A percentile compares a stretch with the other conserved stretches of the same genome.
Conservation (phyloP, 148 eudicot genomes). For the Linanthus parryae region DNA sequence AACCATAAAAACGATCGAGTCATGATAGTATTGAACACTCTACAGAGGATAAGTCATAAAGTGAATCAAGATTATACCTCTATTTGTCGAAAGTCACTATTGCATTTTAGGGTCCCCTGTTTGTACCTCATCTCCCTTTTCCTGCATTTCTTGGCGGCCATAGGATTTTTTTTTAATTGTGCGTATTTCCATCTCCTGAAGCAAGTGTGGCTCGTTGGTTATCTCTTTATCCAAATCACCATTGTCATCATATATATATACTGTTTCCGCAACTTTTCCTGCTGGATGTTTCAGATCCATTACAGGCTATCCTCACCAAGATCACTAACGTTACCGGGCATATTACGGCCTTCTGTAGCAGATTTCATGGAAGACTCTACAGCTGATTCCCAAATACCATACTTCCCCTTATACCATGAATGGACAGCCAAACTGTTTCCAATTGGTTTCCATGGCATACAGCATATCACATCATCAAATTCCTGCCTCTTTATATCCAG, state of each 20-base stretch:
- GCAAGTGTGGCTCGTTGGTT: conserved; percentile 28
- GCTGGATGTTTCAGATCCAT: conserved; percentile 52
- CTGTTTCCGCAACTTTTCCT: conserved; percentile 73
- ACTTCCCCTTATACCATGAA: conserved; percentile 90
- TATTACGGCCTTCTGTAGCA: conserved; percentile 76
- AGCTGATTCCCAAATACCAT: conserved; percentile 90
- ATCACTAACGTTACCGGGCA: conserved; percentile 73
- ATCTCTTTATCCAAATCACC: conserved; percentile 43
- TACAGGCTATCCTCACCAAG: conserved; percentile 65
- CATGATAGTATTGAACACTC: not conserved
- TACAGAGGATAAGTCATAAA: too few species aligned
- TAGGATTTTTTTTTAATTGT: conserved; percentile 47
- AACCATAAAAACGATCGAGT: too few species aligned
- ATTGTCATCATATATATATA: conserved; percentile 37
- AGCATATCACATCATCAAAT: conserved; percentile 72
- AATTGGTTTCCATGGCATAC: conserved; percentile 90
- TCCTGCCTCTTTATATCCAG: conserved; percentile 87
- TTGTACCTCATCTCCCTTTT: conserved; percentile 27
- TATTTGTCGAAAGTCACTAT: conserved; percentile 91
- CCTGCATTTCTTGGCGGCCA: conserved; percentile 33
- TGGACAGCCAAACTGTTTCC: conserved; percentile 90
- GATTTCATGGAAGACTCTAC: conserved; percentile 88
- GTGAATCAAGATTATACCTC: conserved; percentile 49
- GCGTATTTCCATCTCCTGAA: conserved; percentile 36
- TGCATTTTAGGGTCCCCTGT: conserved; percentile 48